phyloP scores from a whole-genome alignment of 768 basidiomycete genomes.

The Amanita rubescens region DNA sequence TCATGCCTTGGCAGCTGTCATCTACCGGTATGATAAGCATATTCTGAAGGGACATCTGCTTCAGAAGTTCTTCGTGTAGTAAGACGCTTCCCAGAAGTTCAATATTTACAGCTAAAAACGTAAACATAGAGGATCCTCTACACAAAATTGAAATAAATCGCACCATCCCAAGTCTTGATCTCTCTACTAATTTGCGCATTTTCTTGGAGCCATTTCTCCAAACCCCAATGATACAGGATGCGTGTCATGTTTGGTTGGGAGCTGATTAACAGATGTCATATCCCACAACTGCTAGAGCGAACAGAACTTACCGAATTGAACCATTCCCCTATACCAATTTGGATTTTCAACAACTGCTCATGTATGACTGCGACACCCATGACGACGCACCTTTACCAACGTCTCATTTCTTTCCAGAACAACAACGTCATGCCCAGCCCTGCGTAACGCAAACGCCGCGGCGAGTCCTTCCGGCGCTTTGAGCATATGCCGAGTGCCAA shows the following conservation, averaged over 20 bases:
- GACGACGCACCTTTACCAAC: conserved; percentile 36
- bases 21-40: conserved; percentile 22
- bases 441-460: too few species aligned
- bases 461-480: too few species aligned
- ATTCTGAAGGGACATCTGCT: conserved; percentile 24
- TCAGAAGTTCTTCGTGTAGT: conserved; percentile 40
- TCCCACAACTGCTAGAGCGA: too few species aligned
- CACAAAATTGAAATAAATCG: not conserved
- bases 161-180: conserved; percentile 23
- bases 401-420: too few species aligned
- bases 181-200: conserved; percentile 27
- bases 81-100: conserved; percentile 36
- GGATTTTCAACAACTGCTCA: conserved; percentile 16
- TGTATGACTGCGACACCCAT: conserved; percentile 53
- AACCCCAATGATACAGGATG: conserved; percentile 49
- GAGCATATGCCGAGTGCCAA: too few species aligned
- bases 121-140: not conserved
- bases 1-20: conserved; percentile 17
- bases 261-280: too few species aligned
- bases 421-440: too few species aligned
- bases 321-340: not conserved
- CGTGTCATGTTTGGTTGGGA: too few species aligned
- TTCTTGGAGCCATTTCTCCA: conserved; percentile 33
- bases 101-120: conserved; percentile 33
- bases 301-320: conserved; percentile 4